Conservation (phyloP, 2,329 filamentous ascomycete species). For the Immersiporthe knoxdaviesiana region DNA sequence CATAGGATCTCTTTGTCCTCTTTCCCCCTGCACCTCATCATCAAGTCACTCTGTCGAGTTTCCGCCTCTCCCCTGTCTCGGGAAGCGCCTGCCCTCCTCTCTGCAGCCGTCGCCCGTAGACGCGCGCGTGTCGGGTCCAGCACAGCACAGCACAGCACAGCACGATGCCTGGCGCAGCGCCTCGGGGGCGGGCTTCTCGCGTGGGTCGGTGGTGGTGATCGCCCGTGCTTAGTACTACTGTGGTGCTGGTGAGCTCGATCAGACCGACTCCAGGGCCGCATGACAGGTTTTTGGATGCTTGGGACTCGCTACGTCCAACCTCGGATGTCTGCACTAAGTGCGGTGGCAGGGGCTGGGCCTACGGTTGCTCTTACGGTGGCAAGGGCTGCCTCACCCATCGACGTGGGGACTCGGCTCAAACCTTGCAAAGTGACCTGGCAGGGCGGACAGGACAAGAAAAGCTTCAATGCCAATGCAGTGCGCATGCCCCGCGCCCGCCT, state of each 20-base stretch:
- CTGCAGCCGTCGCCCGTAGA: slow-evolving; percentile 8
- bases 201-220: neutral
- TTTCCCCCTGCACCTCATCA: neutral
- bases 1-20: neutral
- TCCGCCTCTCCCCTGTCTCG: too few species aligned
- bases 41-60: slow-evolving; percentile 2
- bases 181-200: neutral
- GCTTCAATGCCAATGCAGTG: neutral
- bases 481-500: slow-evolving; percentile 4
- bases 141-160: neutral
- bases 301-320: neutral
- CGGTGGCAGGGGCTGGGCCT: slow-evolving; percentile 11
- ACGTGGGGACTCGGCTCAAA: slow-evolving; percentile 11
- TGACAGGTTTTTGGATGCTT: neutral
- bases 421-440: slow-evolving; percentile 10
- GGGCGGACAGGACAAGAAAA: slow-evolving; percentile 1
- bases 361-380: slow-evolving; percentile 11
- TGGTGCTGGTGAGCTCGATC: neutral
- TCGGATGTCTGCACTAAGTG: slow-evolving; percentile 20
- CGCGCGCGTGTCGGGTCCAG: slow-evolving; percentile 15
- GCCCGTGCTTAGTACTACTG: too few species aligned
- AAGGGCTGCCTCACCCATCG: slow-evolving; percentile 15
- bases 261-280: slow-evolving; percentile 11
- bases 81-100: neutral
- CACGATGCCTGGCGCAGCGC: slow-evolving; percentile 3